Base-by-base conservation (phyloP, 768 basidiomycete species). In the Serendipita vermifera region DNA sequence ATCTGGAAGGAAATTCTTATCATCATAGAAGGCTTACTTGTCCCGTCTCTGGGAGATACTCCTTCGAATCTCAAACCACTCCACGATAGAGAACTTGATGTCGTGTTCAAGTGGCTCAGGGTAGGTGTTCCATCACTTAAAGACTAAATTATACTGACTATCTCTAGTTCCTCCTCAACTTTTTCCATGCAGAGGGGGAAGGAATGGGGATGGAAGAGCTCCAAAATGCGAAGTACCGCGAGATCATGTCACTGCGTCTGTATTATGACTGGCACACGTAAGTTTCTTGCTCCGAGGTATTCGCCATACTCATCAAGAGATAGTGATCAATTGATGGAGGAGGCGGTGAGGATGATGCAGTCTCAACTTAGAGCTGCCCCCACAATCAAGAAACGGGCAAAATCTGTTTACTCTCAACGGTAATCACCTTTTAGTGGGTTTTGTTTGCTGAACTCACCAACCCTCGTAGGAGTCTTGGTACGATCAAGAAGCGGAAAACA, bases 81-180 rank as follows among this genome's bases (percentile, higher is more conserved):
- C 65, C 83, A 77, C 26, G 96, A 98, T 64, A 93, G 94, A 70
- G 96, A 97, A 71, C 87, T 98, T 33, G 96, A 98, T 66, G 85
- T 97, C 58, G 94, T 93, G n/a, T 90, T 97, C 73, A 94, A 92
- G 67, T 97, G 96, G 90, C 68, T 98, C 55, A 93, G 92, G 81
- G 92, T 87, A 57, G 15, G 69, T 63, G n/a, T 59, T 33, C 14
- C 5, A 3, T 3, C n/a, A 13, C 6, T 38, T 26, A 35, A 40
- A 27, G 57, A 15, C 29, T 5, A 26, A 11, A 20, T 4, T 15
- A 53, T 64, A 17, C 59, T 57, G 29, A 57, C 27, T 22, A 20
- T 33, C 3, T 32, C 1, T 58, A 94, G 89, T 97, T 97, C 74
- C 64, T 99, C 66, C 75, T 85, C 57, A 89, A 96, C 66, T 99